Evolutionary conservation across 2,329 filamentous ascomycete genomes (phyloP), one percentile per base, ranked within the genome.

Genomic region (Xylariaceae sp.): DNA sequence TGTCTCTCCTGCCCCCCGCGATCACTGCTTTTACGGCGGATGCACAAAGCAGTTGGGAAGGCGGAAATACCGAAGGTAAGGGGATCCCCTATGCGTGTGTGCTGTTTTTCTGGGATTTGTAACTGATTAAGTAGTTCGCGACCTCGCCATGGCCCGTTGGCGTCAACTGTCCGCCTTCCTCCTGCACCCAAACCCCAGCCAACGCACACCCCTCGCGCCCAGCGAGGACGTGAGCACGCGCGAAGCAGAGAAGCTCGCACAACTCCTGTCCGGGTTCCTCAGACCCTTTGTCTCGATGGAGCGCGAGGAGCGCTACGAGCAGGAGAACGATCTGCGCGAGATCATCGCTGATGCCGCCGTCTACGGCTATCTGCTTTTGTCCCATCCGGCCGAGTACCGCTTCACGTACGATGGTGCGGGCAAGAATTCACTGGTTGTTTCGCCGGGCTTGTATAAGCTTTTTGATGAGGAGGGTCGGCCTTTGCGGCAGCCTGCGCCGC

Each of bases 131-230:
- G 11, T 56, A 74, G 67, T 67, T 4, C 63, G 69, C 4, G 56
- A 68, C 6, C 56, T 72, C n/a, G 76, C 76, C 1, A 63, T 77
- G 4, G 73, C 71, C 13, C 69, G 71, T 61, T 79, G 77, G 77
- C 75, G 76, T 37, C 71, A 67, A n/a, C 67, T 78, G 10, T 74
- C 77, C 3, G 72, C 73, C 10, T 77, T 77, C 58, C 68, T 80
- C 8, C 73, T 79, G 11, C 74, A 77, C 57, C 71, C 75, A 0
- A 63, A 57, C 18, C 74, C 74, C 35, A 72, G 67, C 57, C 70
- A 75, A 53, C 70, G 75, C 4, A 74, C 72, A 1, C 63, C 74
- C 1, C 67, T 79, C 6, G 64, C 65, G 0, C 68, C 70, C 0
- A 65, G 66, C 4, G 66, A 72, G 9, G 64, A 71, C 11, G 63